Evolutionary conservation across 2,329 filamentous ascomycete species (phyloP).

Genomic region (Penicillium frequentans): DNA sequence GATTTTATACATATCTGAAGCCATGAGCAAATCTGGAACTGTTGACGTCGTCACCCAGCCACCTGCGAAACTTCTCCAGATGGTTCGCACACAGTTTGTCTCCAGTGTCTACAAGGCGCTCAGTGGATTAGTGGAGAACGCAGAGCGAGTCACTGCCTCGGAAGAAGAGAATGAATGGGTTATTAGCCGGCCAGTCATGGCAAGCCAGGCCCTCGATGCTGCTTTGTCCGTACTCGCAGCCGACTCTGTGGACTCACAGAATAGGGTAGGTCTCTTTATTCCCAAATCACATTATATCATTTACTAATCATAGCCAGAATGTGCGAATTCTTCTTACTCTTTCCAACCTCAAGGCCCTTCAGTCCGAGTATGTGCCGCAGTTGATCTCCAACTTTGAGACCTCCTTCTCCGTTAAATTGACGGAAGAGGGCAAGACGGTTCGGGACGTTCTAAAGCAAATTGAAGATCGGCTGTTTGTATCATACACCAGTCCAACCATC

Average conservation of each 20-base stretch:
- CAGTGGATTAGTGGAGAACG: slow-evolving; percentile 95
- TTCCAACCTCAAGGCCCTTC: slow-evolving; percentile 84
- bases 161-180: slow-evolving; percentile 57
- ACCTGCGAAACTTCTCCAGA: slow-evolving; percentile 81
- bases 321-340: slow-evolving; percentile 91
- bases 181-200: slow-evolving; percentile 42
- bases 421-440: slow-evolving; percentile 89
- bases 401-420: slow-evolving; percentile 89
- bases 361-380: slow-evolving; percentile 77
- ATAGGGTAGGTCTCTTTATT: slow-evolving; percentile 46
- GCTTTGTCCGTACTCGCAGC: slow-evolving; percentile 45
- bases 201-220: slow-evolving; percentile 31
- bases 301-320: slow-evolving; percentile 57
- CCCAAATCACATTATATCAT: neutral
- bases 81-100: slow-evolving; percentile 89
- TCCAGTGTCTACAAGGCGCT: slow-evolving; percentile 91
- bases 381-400: slow-evolving; percentile 93
- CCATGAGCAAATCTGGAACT: slow-evolving; percentile 70
- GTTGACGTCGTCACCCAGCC: slow-evolving; percentile 81
- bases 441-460: slow-evolving; percentile 88
- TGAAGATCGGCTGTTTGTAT: slow-evolving; percentile 84
- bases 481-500: slow-evolving; percentile 80
- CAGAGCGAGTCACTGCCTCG: slow-evolving; percentile 70
- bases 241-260: slow-evolving; percentile 54
- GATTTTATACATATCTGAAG: slow-evolving; percentile 89